Conservation (phyloP, 2,329 filamentous ascomycete species). For the Botrytis paeoniae region DNA sequence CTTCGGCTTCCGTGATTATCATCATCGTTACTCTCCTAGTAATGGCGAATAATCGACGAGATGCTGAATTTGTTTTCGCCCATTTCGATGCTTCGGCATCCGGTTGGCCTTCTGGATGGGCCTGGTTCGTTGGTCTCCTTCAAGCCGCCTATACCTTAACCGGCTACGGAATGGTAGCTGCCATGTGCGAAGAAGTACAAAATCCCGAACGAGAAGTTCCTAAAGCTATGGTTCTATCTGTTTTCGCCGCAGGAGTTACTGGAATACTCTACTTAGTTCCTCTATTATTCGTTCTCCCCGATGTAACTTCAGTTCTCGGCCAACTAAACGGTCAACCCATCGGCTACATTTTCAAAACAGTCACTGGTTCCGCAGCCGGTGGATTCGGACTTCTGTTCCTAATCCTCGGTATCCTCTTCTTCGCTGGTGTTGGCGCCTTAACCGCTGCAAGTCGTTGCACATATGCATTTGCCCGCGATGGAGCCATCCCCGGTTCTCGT, state of each 20-base stretch:
- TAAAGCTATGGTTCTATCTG: constrained; percentile 67
- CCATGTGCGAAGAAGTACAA: constrained; percentile 72
- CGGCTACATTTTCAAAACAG: constrained; percentile 70
- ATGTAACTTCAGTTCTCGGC: constrained; percentile 59
- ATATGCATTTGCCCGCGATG: constrained; percentile 73
- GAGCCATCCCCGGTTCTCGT: constrained; percentile 67
- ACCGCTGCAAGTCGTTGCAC: constrained; percentile 73
- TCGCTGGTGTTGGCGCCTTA: constrained; percentile 71
- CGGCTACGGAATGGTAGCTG: constrained; percentile 48
- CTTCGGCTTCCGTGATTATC: constrained; percentile 61
- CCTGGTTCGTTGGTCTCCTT: constrained; percentile 68
- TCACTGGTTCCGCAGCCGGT: constrained; percentile 56
- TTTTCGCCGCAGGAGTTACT: constrained; percentile 63
- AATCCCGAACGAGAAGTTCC: constrained; percentile 66
- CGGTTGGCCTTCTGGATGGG: constrained; percentile 68
- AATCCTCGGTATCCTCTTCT: constrained; percentile 72
- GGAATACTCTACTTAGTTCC: constrained; percentile 68
- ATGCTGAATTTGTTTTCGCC: constrained; percentile 62
- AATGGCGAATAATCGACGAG: constrained; percentile 54
- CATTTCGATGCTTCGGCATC: constrained; percentile 65
- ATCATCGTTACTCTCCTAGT: constrained; percentile 61
- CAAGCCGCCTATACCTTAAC: constrained; percentile 54
- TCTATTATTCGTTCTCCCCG: constrained; percentile 71
- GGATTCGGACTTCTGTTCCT: constrained; percentile 75
- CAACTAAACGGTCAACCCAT: constrained; percentile 74